Conservation (phyloP, 345 rosid genomes). For the Heritiera littoralis region DNA sequence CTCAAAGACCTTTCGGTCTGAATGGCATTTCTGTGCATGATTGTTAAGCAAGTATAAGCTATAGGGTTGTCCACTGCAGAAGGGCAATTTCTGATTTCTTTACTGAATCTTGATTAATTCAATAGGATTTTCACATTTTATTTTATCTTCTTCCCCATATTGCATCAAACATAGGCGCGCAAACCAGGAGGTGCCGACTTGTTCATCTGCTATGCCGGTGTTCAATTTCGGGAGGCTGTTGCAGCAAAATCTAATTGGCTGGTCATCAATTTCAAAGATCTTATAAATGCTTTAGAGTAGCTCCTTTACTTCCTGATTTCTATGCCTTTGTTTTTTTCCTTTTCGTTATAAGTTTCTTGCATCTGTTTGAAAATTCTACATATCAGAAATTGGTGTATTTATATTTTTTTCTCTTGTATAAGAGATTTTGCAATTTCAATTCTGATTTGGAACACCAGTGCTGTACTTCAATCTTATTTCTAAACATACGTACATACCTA, state of each 20-base stretch:
- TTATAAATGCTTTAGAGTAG: slow-evolving; percentile 59
- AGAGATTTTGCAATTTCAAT: too few relatives aligned
- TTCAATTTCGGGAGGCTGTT: slow-evolving; percentile 78
- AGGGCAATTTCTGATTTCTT: background rate
- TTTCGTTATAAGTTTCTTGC: background rate
- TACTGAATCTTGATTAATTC: slow-evolving; percentile 28
- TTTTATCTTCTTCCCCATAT: background rate
- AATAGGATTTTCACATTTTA: background rate
- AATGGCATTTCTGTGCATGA: background rate
- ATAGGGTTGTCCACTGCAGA: background rate
- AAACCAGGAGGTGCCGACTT: slow-evolving; percentile 87
- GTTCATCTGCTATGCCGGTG: slow-evolving; percentile 87
- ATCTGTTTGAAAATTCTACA: background rate
- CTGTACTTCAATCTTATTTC: too few relatives aligned
- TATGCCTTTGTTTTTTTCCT: background rate
- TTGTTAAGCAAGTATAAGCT: background rate
- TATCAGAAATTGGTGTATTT: too few relatives aligned
- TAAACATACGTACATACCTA: too few relatives aligned
- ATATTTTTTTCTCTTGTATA: background rate
- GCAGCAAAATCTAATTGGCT: slow-evolving; percentile 94
- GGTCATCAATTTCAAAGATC: slow-evolving; percentile 57
- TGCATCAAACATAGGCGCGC: slow-evolving; percentile 42
- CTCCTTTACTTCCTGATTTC: background rate
- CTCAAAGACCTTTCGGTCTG: background rate
- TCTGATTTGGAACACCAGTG: too few relatives aligned